Conservation (phyloP, 108 stramenopile genomes). For the Schizochytrium sp. region DNA sequence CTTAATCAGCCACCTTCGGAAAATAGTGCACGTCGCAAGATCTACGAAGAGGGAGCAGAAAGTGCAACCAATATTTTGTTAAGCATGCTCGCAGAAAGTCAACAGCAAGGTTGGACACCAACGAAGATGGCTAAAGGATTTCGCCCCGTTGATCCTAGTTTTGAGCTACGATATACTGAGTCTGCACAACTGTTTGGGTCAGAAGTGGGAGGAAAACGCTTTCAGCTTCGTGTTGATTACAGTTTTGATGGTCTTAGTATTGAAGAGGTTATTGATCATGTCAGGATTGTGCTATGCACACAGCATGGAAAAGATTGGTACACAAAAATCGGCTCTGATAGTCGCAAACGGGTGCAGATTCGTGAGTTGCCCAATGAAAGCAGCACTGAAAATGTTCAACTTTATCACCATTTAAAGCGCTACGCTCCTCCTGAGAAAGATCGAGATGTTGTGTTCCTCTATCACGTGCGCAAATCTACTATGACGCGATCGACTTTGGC, state of each 20-base stretch:
- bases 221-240: conserved; percentile 46
- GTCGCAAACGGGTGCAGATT: conserved; percentile 5
- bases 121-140: background rate
- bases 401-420: background rate
- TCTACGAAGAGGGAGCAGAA: conserved; percentile 56
- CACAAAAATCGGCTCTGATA: background rate
- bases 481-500: conserved; percentile 53
- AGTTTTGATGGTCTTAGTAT: background rate
- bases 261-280: background rate
- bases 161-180: conserved; percentile 8
- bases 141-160: background rate
- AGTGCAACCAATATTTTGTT: conserved; percentile 1
- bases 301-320: background rate
- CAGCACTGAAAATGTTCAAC: background rate
- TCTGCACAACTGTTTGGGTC: background rate
- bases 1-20: conserved; percentile 12
- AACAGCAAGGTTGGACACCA: background rate
- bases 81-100: conserved; percentile 51
- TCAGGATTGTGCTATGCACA: background rate
- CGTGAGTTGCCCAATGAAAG: background rate
- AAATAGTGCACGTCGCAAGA: background rate
- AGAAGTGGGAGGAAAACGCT: background rate
- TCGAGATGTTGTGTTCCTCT: conserved; percentile 54
- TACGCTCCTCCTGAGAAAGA: conserved; percentile 28
- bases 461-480: background rate